Evolutionary conservation across 1,139 yeast genomes (phyloP).

Genomic region (Scheffersomyces parashehatae): DNA sequence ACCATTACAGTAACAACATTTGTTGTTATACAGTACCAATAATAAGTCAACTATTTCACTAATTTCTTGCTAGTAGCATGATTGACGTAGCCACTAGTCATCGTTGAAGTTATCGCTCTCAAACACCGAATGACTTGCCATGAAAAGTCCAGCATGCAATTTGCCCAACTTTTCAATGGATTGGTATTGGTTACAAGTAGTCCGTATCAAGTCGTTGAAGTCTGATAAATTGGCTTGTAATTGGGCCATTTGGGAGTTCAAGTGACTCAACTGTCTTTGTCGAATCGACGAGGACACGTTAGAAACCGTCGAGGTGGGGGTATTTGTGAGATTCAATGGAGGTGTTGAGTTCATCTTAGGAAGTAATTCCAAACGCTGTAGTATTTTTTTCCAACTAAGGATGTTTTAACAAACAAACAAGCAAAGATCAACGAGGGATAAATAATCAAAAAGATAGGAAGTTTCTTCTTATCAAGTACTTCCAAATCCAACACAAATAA

Average conservation of each 20-base stretch:
- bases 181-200: slow-evolving; percentile 58
- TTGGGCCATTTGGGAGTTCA: slow-evolving; percentile 64
- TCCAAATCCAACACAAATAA: too few species aligned
- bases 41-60: not conserved
- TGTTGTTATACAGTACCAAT: too few species aligned
- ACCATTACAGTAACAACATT: too few species aligned
- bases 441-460: not conserved
- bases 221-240: slow-evolving; percentile 60
- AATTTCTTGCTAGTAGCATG: too few species aligned
- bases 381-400: too few species aligned
- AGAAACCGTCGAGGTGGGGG: not conserved
- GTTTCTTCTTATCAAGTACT: too few species aligned
- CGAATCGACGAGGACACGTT: slow-evolving; percentile 22
- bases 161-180: slow-evolving; percentile 58
- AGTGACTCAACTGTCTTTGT: slow-evolving; percentile 58
- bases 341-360: not conserved
- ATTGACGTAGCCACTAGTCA: slow-evolving; percentile 1
- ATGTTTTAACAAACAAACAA: not conserved
- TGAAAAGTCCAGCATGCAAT: slow-evolving; percentile 61
- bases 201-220: slow-evolving; percentile 53
- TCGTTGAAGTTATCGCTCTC: slow-evolving; percentile 42
- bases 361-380: too few species aligned
- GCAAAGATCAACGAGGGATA: not conserved
- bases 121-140: slow-evolving; percentile 65
- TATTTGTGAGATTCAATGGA: not conserved